Evolutionary conservation across 495 filamentous ascomycete genomes (phyloP).

Genomic region (Beverwykella pulmonaria): DNA sequence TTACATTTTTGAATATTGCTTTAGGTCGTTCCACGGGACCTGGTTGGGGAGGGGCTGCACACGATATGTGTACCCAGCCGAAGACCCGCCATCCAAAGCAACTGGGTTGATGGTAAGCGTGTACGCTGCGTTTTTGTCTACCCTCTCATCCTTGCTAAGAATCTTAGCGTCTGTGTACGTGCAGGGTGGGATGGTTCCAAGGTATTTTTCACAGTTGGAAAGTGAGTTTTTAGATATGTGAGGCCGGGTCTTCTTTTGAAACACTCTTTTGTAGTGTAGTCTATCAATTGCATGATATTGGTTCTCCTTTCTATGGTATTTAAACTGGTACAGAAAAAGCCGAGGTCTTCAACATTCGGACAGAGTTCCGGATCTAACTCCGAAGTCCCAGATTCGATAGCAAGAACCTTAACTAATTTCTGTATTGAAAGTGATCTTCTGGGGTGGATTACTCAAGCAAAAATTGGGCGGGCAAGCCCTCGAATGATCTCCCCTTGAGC

Average conservation of each 20-base stretch:
- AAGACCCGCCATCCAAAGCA: no score
- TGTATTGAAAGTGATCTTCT: constrained; percentile 45
- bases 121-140: no score
- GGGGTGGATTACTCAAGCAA: constrained; percentile 54
- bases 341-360: constrained; percentile 45
- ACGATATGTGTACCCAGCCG: no score
- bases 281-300: constrained; percentile 54
- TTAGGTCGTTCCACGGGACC: no score
- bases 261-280: constrained; percentile 42
- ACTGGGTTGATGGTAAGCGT: no score
- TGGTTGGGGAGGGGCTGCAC: no score
- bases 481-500: constrained; percentile 38
- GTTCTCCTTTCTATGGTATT: constrained; percentile 54
- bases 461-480: constrained; percentile 45
- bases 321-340: constrained; percentile 56
- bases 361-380: constrained; percentile 50
- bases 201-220: no score
- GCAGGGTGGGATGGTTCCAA: no score
- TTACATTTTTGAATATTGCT: no score
- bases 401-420: constrained; percentile 56
- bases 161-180: no score
- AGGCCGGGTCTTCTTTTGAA: constrained; percentile 10
- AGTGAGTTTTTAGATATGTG: no score
- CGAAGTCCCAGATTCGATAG: constrained; percentile 40
- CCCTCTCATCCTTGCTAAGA: no score